Percentiles rank a stretch among this genome's conserved stretches.
Conservation (phyloP, 805 yeast species). For the fission yeast (Schizosaccharomyces pombe) region DNA sequence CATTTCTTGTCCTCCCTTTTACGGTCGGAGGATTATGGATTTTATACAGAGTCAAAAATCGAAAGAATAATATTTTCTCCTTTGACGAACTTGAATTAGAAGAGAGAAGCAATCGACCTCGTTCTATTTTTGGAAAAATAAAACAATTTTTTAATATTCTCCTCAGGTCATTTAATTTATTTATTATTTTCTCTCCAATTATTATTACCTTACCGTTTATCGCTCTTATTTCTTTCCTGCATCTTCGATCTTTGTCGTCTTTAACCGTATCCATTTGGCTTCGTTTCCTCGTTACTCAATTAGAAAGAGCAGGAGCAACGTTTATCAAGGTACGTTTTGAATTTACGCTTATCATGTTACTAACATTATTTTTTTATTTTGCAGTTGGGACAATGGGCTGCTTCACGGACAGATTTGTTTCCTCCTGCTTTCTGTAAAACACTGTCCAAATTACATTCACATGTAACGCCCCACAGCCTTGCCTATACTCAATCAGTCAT, state of each 20-base stretch:
- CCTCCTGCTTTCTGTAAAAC: slow-evolving; percentile 57
- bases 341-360: slow-evolving; percentile 6
- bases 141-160: no score
- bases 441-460: slow-evolving; percentile 55
- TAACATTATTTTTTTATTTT: slow-evolving; percentile 11
- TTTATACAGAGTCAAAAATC: no score
- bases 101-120: no score
- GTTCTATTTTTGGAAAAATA: no score
- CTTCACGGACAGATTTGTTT: slow-evolving; percentile 83
- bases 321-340: slow-evolving; percentile 19
- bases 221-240: not conserved
- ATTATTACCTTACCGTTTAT: not conserved
- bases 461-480: slow-evolving; percentile 53
- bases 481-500: slow-evolving; percentile 35
- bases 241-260: slow-evolving; percentile 14
- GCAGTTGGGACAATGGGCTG: slow-evolving; percentile 94
- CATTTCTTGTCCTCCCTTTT: no score
- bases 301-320: slow-evolving; percentile 80
- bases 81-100: no score
- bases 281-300: slow-evolving; percentile 28
- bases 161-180: no score
- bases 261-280: not conserved
- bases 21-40: no score
- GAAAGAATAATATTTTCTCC: no score
- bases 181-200: no score